Evolutionary conservation across 1,284 basidiomycete species (phyloP).

Genomic region (Ustilago trichophora): DNA sequence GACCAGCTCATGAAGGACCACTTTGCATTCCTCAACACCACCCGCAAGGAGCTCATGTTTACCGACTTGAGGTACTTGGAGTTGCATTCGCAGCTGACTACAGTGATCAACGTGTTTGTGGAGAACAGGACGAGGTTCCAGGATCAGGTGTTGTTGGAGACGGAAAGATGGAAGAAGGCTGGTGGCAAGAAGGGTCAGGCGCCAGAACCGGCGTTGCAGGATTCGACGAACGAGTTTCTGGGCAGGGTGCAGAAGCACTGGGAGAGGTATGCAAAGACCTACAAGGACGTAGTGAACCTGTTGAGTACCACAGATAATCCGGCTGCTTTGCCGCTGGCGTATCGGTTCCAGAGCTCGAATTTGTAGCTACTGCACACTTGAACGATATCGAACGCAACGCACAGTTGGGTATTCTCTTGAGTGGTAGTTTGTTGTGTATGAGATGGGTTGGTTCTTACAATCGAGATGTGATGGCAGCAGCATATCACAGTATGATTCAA

Average conservation of each 20-base stretch:
- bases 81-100: constrained; percentile 56
- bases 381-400: no score
- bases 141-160: constrained; percentile 56
- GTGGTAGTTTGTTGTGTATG: no score
- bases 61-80: constrained; percentile 59
- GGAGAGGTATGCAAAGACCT: constrained; percentile 57
- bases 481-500: no score
- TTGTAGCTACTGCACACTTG: constrained; percentile 58
- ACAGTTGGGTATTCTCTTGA: no score
- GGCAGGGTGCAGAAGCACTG: constrained; percentile 53
- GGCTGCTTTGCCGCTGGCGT: constrained; percentile 61
- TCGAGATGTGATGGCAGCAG: no score
- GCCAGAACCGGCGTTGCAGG: constrained; percentile 32
- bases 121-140: constrained; percentile 51
- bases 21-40: constrained; percentile 63
- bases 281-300: constrained; percentile 62
- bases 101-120: constrained; percentile 53
- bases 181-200: constrained; percentile 16
- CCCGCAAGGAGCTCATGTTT: constrained; percentile 64
- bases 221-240: constrained; percentile 37
- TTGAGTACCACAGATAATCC: constrained; percentile 65
- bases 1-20: constrained; percentile 66
- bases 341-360: constrained; percentile 58
- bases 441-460: no score
- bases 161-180: constrained; percentile 43